phyloP scores from a whole-genome alignment of 1,284 basidiomycete species.

The Fomitopsis schrenkii region DNA sequence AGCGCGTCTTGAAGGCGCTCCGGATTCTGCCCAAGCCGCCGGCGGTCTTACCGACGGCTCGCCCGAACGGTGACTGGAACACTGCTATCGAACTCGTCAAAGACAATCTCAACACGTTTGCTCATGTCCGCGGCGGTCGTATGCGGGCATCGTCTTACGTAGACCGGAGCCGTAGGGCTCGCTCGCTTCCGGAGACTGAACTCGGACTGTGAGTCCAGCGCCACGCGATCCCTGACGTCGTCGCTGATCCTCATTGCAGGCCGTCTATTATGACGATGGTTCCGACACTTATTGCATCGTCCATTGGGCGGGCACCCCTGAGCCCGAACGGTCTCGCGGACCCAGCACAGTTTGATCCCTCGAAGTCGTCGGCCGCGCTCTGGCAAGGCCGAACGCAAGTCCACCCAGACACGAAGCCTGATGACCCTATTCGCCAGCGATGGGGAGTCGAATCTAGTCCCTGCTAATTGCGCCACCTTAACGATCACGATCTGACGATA shows the following conservation, averaged over 20 bases:
- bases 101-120: constrained; percentile 82
- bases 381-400: constrained; percentile 83
- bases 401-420: constrained; percentile 74
- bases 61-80: constrained; percentile 67
- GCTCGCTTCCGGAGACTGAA: constrained; percentile 43
- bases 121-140: constrained; percentile 82
- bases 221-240: constrained; percentile 17
- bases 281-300: constrained; percentile 80
- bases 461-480: not conserved
- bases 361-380: constrained; percentile 71
- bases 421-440: constrained; percentile 41
- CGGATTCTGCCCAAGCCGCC: constrained; percentile 64
- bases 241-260: constrained; percentile 25
- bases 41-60: constrained; percentile 61
- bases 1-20: constrained; percentile 63
- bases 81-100: constrained; percentile 73
- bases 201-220: constrained; percentile 26
- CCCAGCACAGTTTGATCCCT: constrained; percentile 74
- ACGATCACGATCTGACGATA: not conserved
- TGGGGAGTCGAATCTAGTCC: constrained; percentile 27
- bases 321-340: constrained; percentile 59
- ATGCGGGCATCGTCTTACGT: constrained; percentile 82
- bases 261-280: constrained; percentile 84
- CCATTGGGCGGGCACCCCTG: constrained; percentile 71
- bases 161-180: constrained; percentile 66